A percentile compares a stretch with the other conserved stretches of the same genome.
Conservation (phyloP, 1,284 basidiomycete genomes). For the Cryptococcus depauperatus region DNA sequence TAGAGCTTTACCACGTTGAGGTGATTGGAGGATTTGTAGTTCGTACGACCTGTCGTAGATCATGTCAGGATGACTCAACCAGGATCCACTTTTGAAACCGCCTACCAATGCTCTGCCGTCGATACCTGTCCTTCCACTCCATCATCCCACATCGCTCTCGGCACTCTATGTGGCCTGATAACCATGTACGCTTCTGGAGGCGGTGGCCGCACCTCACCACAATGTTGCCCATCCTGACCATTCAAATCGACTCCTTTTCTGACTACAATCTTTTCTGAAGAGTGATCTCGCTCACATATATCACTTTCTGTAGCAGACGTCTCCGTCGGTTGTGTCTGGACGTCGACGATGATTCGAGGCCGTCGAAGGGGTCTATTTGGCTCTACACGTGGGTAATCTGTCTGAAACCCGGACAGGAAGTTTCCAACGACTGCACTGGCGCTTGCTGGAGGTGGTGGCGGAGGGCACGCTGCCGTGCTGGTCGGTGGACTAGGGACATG, state of each 20-base stretch:
- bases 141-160: conserved; percentile 7
- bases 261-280: neutral
- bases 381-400: conserved; percentile 4
- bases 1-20: conserved; percentile 8
- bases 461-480: no score
- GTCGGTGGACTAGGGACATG: no score
- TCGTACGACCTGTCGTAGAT: conserved; percentile 4
- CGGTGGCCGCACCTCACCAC: neutral
- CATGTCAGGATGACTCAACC: neutral
- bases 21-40: conserved; percentile 7
- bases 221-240: neutral
- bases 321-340: neutral
- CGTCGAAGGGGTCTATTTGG: neutral
- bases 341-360: conserved; percentile 1
- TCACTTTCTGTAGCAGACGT: neutral
- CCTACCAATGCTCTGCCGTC: neutral
- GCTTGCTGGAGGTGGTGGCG: neutral
- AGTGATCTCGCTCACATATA: neutral
- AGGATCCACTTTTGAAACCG: neutral
- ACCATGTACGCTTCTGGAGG: conserved; percentile 11
- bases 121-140: conserved; percentile 2
- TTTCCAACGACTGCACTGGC: neutral
- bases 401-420: conserved; percentile 7
- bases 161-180: conserved; percentile 8
- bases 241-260: neutral